These are phyloP conservation scores for Penicillium sp. DNA, from an alignment of 2,329 filamentous ascomycete genomes.

Conservation along the genomic window DNA sequence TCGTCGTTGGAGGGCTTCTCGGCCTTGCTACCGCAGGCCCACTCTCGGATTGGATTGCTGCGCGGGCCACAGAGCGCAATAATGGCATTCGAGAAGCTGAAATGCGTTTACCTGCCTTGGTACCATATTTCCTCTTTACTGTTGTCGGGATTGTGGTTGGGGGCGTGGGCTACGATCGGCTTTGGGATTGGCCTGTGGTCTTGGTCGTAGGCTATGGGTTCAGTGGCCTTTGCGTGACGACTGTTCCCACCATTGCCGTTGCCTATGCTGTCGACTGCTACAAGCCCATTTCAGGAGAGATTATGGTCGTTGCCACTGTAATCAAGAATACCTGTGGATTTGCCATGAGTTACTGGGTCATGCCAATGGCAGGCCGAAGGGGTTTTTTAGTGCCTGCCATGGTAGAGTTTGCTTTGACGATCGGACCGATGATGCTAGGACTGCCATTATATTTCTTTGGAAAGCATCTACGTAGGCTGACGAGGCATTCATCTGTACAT, in stretches of 20 bases:
- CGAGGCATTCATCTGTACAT: neutral
- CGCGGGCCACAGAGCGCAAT: constrained; percentile 54
- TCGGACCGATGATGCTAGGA: constrained; percentile 42
- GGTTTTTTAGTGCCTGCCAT: constrained; percentile 46
- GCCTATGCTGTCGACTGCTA: constrained; percentile 51
- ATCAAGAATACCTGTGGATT: constrained; percentile 49
- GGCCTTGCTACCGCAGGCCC: neutral
- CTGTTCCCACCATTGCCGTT: constrained; percentile 45
- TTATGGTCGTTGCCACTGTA: constrained; percentile 48
- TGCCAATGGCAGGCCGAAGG: constrained; percentile 2
- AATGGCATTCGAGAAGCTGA: constrained; percentile 60
- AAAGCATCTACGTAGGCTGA: neutral
- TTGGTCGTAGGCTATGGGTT: constrained; percentile 52
- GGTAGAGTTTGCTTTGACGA: constrained; percentile 44
- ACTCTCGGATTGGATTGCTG: constrained; percentile 52
- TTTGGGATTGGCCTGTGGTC: constrained; percentile 53
- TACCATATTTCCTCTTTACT: constrained; percentile 27
- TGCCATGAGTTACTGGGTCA: constrained; percentile 22
- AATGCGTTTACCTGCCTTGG: constrained; percentile 59
- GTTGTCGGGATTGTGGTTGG: constrained; percentile 33
- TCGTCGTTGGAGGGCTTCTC: neutral
- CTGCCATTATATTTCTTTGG: neutral
- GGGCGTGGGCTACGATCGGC: constrained; percentile 49
- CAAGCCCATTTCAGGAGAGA: constrained; percentile 49
- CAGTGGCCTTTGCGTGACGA: constrained; percentile 43